Base-by-base conservation (phyloP, 1,284 basidiomycete species). In the Puccinia triticina region DNA sequence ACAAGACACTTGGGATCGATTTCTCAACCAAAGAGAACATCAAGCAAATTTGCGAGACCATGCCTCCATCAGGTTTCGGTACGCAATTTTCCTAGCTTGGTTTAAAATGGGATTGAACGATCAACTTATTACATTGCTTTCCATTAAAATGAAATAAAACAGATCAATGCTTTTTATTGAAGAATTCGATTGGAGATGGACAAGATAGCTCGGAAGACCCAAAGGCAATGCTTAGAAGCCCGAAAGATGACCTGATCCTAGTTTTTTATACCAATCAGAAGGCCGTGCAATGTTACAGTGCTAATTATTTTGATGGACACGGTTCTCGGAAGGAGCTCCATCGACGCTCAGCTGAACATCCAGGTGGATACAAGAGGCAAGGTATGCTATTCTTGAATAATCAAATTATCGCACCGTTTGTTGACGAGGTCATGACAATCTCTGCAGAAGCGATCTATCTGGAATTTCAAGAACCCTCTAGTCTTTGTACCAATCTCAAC, bases 81-180 rank as follows among this genome's bases (percentile, higher is more conserved):
- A 43, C 55, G 77, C 32, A 21, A 18, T 46, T 59, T 46, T 67
- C 16, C n/a, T 23, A 26, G 21, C 50, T 69, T 7, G 43, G 34
- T 34, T 50, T 11, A 4, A 29, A 12, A 77, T 26, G 57, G 21
- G 10, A 26, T 32, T 34, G 48, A 40, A 32, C 26, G 32, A 71
- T 32, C 5, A 32, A 40, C 16, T 29, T 40, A 16, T 0, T 53
- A 26, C n/a, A n/a, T n/a, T 53, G 7, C 32, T 75, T 48, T 55
- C 0, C 21, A 21, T 18, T 50, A 3, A 29, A 21, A 16, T 26
- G 23, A 75, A 34, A 40, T n/a, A 21, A n/a, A 59, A 71, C 50
- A 81, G 78, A 81, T 71, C 67, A 81, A 21, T 81, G 78, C 64
- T 46, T 81, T 32, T 16, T 81, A 26, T 81, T 81, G 16, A 81